Conservation (phyloP, 306 rosid species). For the Inga oerstediana region DNA sequence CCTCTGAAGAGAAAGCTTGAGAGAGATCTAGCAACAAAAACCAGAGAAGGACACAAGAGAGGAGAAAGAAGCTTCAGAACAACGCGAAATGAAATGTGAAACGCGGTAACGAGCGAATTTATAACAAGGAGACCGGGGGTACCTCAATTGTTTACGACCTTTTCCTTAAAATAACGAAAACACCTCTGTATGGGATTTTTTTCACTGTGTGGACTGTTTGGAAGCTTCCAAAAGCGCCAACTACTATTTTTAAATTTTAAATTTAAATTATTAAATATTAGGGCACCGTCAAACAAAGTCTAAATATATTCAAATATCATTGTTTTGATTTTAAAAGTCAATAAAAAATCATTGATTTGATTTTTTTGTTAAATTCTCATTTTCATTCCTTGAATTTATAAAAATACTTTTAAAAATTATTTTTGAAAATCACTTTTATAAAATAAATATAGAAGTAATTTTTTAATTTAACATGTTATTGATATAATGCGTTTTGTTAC, state of each 20-base stretch:
- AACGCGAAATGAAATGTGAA: conserved; percentile 40
- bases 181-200: conserved; percentile 19
- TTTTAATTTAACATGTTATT: no score
- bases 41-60: conserved; percentile 7
- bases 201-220: neutral
- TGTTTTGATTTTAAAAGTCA: no score
- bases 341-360: no score
- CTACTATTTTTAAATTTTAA: neutral
- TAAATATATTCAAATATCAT: no score
- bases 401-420: no score
- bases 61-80: conserved; percentile 38
- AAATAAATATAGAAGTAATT: no score
- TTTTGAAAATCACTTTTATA: no score
- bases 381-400: no score
- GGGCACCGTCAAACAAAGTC: no score
- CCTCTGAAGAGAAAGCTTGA: conserved; percentile 52
- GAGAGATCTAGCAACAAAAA: conserved; percentile 42
- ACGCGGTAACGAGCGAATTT: conserved; percentile 31
- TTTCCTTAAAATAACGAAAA: conserved; percentile 27
- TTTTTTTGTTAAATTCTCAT: no score
- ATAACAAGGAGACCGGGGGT: conserved; percentile 27
- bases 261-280: no score
- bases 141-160: neutral
- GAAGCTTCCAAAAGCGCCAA: conserved; percentile 29
- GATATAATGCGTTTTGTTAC: neutral